phyloP scores from a whole-genome alignment of 2,329 filamentous ascomycete species.

The Fusarium falciforme region DNA sequence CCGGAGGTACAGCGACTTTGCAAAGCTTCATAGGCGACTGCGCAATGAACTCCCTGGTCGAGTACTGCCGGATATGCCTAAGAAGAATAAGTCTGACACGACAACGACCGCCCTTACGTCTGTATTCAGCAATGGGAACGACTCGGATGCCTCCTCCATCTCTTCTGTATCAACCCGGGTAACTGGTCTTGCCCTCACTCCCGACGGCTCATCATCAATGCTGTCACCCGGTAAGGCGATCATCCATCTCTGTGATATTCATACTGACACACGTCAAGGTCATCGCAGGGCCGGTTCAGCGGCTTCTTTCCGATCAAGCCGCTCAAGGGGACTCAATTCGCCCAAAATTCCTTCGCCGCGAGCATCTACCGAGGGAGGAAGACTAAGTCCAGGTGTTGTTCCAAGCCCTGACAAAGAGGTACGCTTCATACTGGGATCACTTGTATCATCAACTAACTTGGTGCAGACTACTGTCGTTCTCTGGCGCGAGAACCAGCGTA shows the following conservation, averaged over 20 bases:
- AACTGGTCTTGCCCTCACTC: conserved; percentile 50
- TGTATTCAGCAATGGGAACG: conserved; percentile 67
- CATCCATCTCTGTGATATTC: background rate
- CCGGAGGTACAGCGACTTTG: conserved; percentile 90
- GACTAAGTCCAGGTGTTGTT: conserved; percentile 40
- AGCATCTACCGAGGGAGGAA: conserved; percentile 48
- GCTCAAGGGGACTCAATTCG: conserved; percentile 45
- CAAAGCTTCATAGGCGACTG: conserved; percentile 80
- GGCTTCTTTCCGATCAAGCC: conserved; percentile 46
- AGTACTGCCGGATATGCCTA: conserved; percentile 84
- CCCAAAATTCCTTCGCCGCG: conserved; percentile 46
- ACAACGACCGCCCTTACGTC: conserved; percentile 68
- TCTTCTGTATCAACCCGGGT: conserved; percentile 82
- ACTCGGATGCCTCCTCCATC: conserved; percentile 82
- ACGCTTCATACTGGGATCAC: conserved; percentile 4
- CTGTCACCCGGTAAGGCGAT: conserved; percentile 42
- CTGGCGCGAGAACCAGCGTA: conserved; percentile 88
- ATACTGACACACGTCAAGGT: conserved; percentile 31
- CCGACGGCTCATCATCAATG: conserved; percentile 38
- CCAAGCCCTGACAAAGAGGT: conserved; percentile 43
- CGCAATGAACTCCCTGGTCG: conserved; percentile 91
- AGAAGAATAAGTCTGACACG: conserved; percentile 87
- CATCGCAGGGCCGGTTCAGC: conserved; percentile 43
- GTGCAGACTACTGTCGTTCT: conserved; percentile 65
- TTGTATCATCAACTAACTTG: conserved; percentile 41